Base-by-base conservation (phyloP, 2,329 filamentous ascomycete species). In the Colletotrichum somersetense region DNA sequence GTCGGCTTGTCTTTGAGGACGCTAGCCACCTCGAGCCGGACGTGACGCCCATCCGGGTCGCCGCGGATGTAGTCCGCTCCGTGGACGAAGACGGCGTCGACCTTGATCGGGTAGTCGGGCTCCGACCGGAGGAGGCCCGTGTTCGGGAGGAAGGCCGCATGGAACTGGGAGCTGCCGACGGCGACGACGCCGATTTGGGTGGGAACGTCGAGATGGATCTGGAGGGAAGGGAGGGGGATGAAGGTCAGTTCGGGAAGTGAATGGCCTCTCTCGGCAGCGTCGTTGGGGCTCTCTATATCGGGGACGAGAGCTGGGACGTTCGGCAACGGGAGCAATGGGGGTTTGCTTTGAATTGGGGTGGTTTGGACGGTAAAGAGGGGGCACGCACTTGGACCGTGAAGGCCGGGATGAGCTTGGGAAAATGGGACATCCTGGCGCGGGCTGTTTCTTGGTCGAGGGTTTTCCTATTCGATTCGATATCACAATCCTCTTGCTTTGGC, bases 21-120 rank as follows among this genome's bases (percentile, higher is more conserved):
- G 66, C 79, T 80, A 20, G 78, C 77, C 11, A 84, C 83, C 50
- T 83, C 80, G 61, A 85, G 79, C 35, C 82, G 79, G 38, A 80
- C 76, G 73, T 81, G 79, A 42, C 77, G 75, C 5, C 81, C 81
- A 62, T 79, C 77, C 2, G 81, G 78, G 70, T 84, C 83, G 62
- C 78, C 78, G 35, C 80, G 81, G 62, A 85, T 76, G 75, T 80
- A 83, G 75, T 85, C 83, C 59, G 79, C 78, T 30, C 82, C 83
- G 62, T 83, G 81, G 61, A 80, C 67, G 67, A 84, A 82, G 35
- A 76, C 77, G 44, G 82, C 82, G 63, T 82, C 77, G 57, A 85
- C 71, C 35, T 77, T 67, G 62, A 81, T 78, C 7, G 79, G 77
- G 73, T 83, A 84, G 66, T 67, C 63, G 4, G 79, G 77, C 55